A percentile compares a stretch with the other conserved stretches of the same genome.
Evolutionary conservation across 2,329 filamentous ascomycete genomes (phyloP).

Genomic region (Neophaeococcomyces mojaviensis): DNA sequence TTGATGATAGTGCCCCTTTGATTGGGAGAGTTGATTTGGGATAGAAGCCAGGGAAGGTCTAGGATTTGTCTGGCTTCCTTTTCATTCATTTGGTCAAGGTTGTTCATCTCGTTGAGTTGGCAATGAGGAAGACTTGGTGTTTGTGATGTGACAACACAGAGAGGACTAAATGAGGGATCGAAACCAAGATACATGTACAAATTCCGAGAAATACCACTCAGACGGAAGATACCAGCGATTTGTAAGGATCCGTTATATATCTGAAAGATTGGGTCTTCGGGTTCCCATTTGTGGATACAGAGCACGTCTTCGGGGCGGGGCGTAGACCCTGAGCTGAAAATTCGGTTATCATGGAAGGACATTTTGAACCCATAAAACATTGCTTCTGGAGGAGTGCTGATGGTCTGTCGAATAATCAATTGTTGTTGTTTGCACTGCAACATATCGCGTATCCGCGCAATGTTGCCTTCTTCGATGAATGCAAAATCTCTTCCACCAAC

Average conservation of each 20-base stretch:
- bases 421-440: too few relatives aligned
- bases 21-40: too few relatives aligned
- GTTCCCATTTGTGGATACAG: not conserved
- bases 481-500: not conserved
- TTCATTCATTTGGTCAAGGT: too few relatives aligned
- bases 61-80: too few relatives aligned
- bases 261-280: not conserved
- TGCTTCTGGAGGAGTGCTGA: not conserved
- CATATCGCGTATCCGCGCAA: not conserved
- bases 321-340: constrained; percentile 2
- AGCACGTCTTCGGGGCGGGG: constrained; percentile 1
- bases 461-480: constrained; percentile 3
- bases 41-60: too few relatives aligned
- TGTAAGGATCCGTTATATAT: not conserved
- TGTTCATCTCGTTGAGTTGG: too few relatives aligned
- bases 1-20: too few relatives aligned
- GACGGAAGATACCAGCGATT: constrained; percentile 1
- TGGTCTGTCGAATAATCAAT: too few relatives aligned
- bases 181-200: not conserved
- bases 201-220: not conserved
- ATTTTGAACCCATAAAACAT: constrained; percentile 5
- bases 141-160: constrained; percentile 3
- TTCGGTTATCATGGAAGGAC: not conserved
- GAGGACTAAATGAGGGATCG: constrained; percentile 2
- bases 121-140: too few relatives aligned